These are phyloP conservation scores for Phaeophleospora eucalypticola DNA, from an alignment of 2,329 filamentous ascomycete species.

Conservation along the genomic window DNA sequence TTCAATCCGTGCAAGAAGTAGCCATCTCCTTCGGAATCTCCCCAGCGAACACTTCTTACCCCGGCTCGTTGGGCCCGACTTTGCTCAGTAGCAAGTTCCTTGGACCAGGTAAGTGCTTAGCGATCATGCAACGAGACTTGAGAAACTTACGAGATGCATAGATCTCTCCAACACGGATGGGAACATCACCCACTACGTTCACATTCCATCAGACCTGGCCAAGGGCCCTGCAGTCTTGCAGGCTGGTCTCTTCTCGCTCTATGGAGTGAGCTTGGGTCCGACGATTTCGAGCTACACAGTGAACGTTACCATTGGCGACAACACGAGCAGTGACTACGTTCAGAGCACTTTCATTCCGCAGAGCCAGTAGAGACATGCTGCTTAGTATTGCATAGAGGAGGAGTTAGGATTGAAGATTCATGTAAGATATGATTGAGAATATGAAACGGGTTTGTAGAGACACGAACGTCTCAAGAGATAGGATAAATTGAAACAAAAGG, in stretches of 20 bases:
- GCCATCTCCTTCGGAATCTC: conserved; percentile 41
- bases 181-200: conserved; percentile 22
- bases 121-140: neutral
- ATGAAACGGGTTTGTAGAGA: neutral
- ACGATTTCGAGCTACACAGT: conserved; percentile 11
- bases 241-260: conserved; percentile 18
- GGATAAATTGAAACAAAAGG: neutral
- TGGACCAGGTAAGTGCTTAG: conserved; percentile 12
- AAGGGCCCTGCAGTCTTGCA: conserved; percentile 10
- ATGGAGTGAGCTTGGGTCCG: conserved; percentile 10
- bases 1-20: conserved; percentile 44
- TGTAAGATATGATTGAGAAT: neutral
- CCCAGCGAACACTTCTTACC: neutral
- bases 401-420: neutral
- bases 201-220: conserved; percentile 13
- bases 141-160: neutral
- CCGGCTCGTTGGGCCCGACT: conserved; percentile 10
- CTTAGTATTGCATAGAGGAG: neutral
- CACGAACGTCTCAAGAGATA: neutral
- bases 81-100: conserved; percentile 12
- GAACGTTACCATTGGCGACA: conserved; percentile 21
- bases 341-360: neutral
- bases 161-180: conserved; percentile 15
- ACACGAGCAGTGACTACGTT: conserved; percentile 13
- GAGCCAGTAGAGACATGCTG: neutral